Percentiles rank a stretch among this genome's conserved stretches.
These are phyloP conservation scores for Bryoglossum gracile DNA, from an alignment of 495 filamentous ascomycete species.

Conservation along the genomic window DNA sequence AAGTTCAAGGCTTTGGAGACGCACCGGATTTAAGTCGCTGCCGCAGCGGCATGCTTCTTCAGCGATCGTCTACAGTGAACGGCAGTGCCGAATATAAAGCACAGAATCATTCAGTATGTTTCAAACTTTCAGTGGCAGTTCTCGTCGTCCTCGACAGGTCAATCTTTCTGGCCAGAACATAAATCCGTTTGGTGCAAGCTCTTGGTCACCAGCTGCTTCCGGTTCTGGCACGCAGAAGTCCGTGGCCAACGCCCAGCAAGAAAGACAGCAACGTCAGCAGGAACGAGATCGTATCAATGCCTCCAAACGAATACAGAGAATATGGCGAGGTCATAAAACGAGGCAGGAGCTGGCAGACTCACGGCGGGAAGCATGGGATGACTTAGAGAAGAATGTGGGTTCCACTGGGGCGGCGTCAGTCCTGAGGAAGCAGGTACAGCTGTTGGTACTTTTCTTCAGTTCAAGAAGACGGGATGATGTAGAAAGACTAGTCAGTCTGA, in stretches of 20 bases:
- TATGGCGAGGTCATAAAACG: conserved; percentile 73
- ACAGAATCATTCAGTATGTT: conserved; percentile 53
- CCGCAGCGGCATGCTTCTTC: conserved; percentile 18
- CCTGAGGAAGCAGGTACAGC: conserved; percentile 17
- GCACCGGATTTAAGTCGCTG: no score
- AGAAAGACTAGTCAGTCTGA: conserved; percentile 13
- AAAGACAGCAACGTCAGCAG: conserved; percentile 69
- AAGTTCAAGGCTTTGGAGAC: no score
- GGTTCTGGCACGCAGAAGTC: conserved; percentile 66
- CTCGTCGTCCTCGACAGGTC: conserved; percentile 79
- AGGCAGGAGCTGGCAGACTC: conserved; percentile 47
- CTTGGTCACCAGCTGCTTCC: conserved; percentile 38
- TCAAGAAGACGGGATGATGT: conserved; percentile 19
- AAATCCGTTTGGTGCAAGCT: conserved; percentile 62
- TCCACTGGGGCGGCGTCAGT: conserved; percentile 17
- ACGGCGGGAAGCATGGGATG: conserved; percentile 67
- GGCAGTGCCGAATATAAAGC: neutral
- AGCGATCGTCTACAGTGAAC: conserved; percentile 5
- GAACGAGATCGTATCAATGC: conserved; percentile 76
- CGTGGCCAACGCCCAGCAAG: conserved; percentile 76
- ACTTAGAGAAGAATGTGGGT: conserved; percentile 14
- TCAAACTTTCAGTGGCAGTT: conserved; percentile 79
- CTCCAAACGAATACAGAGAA: conserved; percentile 63
- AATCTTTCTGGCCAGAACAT: conserved; percentile 82
- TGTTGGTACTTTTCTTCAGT: conserved; percentile 30